Percentiles rank a stretch among this genome's conserved stretches.
phyloP scores from a whole-genome alignment of 2,329 filamentous ascomycete species.

The Phyllosticta ampelicida region DNA sequence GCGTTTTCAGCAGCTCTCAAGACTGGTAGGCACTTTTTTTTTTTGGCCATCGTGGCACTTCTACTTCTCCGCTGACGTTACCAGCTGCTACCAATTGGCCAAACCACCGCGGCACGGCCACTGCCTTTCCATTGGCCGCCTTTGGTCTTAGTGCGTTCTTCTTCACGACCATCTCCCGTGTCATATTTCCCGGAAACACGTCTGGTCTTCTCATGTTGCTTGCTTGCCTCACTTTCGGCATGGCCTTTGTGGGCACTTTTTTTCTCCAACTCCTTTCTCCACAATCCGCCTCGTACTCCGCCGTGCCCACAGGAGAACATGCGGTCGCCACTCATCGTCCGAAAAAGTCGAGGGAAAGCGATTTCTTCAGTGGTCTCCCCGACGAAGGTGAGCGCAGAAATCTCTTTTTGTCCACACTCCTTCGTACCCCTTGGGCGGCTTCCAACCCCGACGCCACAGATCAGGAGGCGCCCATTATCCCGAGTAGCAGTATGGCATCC shows the following conservation, averaged over 20 bases:
- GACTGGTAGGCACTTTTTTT: constrained; percentile 35
- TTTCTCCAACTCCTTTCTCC: constrained; percentile 62
- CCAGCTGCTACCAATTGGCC: constrained; percentile 83
- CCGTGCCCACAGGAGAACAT: constrained; percentile 41
- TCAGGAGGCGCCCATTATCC: constrained; percentile 5
- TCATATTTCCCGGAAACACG: constrained; percentile 75
- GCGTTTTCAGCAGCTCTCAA: constrained; percentile 88
- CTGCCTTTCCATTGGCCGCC: constrained; percentile 81
- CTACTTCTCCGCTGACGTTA: constrained; percentile 12
- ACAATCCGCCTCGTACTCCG: constrained; percentile 47
- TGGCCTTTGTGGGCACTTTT: constrained; percentile 70
- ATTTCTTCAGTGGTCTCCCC: constrained; percentile 25
- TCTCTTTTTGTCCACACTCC: constrained; percentile 5
- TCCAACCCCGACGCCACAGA: constrained; percentile 6
- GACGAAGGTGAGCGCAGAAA: constrained; percentile 56
- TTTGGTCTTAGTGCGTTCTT: constrained; percentile 96
- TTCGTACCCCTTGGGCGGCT: constrained; percentile 5
- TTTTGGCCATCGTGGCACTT: no score
- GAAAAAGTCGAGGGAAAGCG: constrained; percentile 37
- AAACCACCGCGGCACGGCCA: constrained; percentile 80
- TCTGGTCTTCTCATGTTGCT: constrained; percentile 71
- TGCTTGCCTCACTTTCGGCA: constrained; percentile 63
- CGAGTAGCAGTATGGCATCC: constrained; percentile 40
- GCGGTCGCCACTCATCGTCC: constrained; percentile 28
- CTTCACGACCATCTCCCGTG: constrained; percentile 69